phyloP scores from a whole-genome alignment of 192 early-diverging fungal species.

The Geranomyces variabilis region DNA sequence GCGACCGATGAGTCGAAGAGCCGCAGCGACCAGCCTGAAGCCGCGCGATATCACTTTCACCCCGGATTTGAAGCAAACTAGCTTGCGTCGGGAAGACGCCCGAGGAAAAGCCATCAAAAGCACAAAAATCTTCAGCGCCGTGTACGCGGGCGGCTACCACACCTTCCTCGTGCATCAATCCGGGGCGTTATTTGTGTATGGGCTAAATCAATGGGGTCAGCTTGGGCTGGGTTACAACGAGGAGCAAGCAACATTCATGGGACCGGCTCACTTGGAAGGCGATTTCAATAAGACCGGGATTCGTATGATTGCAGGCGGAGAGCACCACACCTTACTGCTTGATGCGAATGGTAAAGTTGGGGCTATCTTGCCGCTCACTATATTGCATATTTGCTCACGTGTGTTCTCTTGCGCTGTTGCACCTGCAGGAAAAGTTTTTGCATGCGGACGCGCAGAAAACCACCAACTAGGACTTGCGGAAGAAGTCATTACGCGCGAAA shows the following conservation, averaged over 20 bases:
- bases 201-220: conserved; percentile 90
- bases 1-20: conserved; percentile 67
- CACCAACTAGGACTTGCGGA: conserved; percentile 75
- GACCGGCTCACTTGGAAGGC: conserved; percentile 60
- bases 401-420: not conserved
- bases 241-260: conserved; percentile 36
- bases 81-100: no score
- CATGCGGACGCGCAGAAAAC: conserved; percentile 85
- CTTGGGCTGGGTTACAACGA: conserved; percentile 65
- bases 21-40: conserved; percentile 40
- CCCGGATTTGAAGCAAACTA: conserved; percentile 38
- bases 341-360: conserved; percentile 59
- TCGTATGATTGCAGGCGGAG: conserved; percentile 73
- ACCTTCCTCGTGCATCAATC: conserved; percentile 76
- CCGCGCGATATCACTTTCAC: conserved; percentile 59
- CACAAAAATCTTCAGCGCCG: conserved; percentile 56
- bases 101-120: not conserved
- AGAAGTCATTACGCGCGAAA: not conserved
- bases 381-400: not conserved
- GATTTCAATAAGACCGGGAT: conserved; percentile 51
- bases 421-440: conserved; percentile 62
- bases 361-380: not conserved
- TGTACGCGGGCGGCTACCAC: conserved; percentile 82
- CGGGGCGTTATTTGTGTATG: conserved; percentile 76
- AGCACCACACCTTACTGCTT: conserved; percentile 84